Evolutionary conservation across 768 basidiomycete genomes (phyloP).

Genomic region (Rhizopogon roseolus): DNA sequence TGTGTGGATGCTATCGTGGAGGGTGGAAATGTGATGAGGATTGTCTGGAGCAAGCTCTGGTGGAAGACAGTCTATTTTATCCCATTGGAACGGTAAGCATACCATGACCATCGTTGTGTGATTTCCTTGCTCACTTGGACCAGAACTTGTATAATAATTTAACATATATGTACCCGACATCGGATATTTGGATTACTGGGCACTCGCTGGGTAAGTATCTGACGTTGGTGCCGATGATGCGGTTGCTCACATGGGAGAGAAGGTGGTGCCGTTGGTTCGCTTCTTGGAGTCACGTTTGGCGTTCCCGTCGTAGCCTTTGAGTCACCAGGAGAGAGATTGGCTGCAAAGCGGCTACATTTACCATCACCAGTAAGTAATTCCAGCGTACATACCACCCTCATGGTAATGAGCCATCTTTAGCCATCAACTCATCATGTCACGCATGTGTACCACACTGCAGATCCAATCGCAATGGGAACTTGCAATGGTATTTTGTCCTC

Average conservation of each 20-base stretch:
- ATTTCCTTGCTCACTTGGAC: not conserved
- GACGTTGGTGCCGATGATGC: conserved; percentile 11
- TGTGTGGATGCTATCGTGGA: conserved; percentile 83
- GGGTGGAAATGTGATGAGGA: conserved; percentile 78
- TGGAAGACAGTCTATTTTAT: conserved; percentile 84
- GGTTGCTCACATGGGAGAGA: conserved; percentile 22
- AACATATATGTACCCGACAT: conserved; percentile 85
- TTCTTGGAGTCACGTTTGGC: conserved; percentile 88
- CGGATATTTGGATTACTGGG: conserved; percentile 85
- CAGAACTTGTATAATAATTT: conserved; percentile 91
- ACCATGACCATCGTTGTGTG: not conserved
- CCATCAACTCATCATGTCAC: conserved; percentile 77
- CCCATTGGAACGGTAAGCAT: conserved; percentile 77
- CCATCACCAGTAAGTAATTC: conserved; percentile 64
- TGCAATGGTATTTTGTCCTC: conserved; percentile 79
- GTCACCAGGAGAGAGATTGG: conserved; percentile 81
- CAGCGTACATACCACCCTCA: not conserved
- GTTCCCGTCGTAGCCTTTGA: conserved; percentile 85
- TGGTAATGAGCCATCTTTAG: conserved; percentile 25
- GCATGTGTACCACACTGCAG: conserved; percentile 91
- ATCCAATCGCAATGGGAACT: conserved; percentile 89
- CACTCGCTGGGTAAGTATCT: conserved; percentile 57
- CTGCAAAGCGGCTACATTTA: conserved; percentile 76
- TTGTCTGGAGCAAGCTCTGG: conserved; percentile 72
- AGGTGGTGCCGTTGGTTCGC: conserved; percentile 67